Evolutionary conservation across 2,329 filamentous ascomycete genomes (phyloP).

Genomic region (Pseudogymnoascus sp.): DNA sequence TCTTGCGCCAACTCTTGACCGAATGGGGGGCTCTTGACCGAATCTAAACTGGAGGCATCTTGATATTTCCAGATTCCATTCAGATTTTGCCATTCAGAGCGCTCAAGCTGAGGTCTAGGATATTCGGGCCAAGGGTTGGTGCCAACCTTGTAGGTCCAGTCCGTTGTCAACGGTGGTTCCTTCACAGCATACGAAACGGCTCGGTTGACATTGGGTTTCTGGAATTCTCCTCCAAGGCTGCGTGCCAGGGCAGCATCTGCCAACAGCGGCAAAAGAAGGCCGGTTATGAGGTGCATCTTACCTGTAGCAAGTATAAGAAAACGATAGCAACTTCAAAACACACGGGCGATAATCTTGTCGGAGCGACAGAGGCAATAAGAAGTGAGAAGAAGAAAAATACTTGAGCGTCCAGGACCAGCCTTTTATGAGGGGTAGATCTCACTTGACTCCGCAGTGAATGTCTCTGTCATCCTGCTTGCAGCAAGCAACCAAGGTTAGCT

Average conservation of each 20-base stretch:
- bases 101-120: conserved; percentile 37
- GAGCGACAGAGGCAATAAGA: not conserved
- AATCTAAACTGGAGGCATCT: conserved; percentile 31
- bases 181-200: conserved; percentile 30
- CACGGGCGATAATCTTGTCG: not conserved
- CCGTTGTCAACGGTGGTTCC: conserved; percentile 34
- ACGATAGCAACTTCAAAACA: not conserved
- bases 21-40: conserved; percentile 36
- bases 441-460: not conserved
- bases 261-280: not conserved
- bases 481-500: not conserved
- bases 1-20: conserved; percentile 34
- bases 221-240: not conserved
- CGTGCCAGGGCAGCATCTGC: not conserved
- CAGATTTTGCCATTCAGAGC: conserved; percentile 40
- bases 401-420: not conserved
- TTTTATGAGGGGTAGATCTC: not conserved
- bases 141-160: conserved; percentile 39
- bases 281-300: not conserved
- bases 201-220: conserved; percentile 9
- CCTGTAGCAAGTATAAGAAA: not conserved
- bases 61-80: conserved; percentile 41
- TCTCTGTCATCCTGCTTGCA: not conserved
- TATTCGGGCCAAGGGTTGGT: conserved; percentile 43
- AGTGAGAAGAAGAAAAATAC: not conserved